A percentile compares a stretch with the other conserved stretches of the same genome.
Evolutionary conservation across 2,329 filamentous ascomycete genomes (phyloP).

Genomic region (Colletotrichum costaricense): DNA sequence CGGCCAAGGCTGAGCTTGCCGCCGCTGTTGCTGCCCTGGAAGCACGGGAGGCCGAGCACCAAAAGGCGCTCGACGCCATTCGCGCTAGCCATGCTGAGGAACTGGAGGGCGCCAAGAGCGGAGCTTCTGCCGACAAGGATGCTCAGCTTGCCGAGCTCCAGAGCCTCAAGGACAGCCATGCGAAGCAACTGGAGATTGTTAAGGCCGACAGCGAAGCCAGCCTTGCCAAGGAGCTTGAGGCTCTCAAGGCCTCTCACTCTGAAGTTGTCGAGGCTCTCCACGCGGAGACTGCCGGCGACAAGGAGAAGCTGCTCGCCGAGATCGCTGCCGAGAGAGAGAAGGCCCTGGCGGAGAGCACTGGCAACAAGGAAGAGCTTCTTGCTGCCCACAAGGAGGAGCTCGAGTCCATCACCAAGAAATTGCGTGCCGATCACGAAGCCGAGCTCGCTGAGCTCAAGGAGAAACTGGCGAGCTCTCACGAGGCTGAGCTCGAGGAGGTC

Average conservation of each 20-base stretch:
- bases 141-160: slow-evolving; percentile 63
- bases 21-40: slow-evolving; percentile 59
- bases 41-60: slow-evolving; percentile 63
- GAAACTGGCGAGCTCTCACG: slow-evolving; percentile 55
- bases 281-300: slow-evolving; percentile 52
- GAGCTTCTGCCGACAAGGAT: slow-evolving; percentile 60
- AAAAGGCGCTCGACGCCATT: slow-evolving; percentile 65
- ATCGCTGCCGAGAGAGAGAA: slow-evolving; percentile 53
- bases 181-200: slow-evolving; percentile 58
- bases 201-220: slow-evolving; percentile 54
- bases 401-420: slow-evolving; percentile 44
- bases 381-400: slow-evolving; percentile 47
- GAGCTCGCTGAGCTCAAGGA: slow-evolving; percentile 46
- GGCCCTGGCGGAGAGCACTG: slow-evolving; percentile 51
- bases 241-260: slow-evolving; percentile 57
- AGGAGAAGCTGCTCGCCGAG: slow-evolving; percentile 48
- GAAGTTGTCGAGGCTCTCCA: slow-evolving; percentile 55
- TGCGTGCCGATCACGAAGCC: slow-evolving; percentile 44
- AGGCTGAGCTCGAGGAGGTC: slow-evolving; percentile 52
- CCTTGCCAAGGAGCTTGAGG: slow-evolving; percentile 53
- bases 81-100: slow-evolving; percentile 69
- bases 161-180: slow-evolving; percentile 64
- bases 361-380: slow-evolving; percentile 50
- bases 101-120: slow-evolving; percentile 66
- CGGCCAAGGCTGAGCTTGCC: slow-evolving; percentile 56